phyloP scores from a whole-genome alignment of 331 rosid species.

The Spiraea crenata region DNA sequence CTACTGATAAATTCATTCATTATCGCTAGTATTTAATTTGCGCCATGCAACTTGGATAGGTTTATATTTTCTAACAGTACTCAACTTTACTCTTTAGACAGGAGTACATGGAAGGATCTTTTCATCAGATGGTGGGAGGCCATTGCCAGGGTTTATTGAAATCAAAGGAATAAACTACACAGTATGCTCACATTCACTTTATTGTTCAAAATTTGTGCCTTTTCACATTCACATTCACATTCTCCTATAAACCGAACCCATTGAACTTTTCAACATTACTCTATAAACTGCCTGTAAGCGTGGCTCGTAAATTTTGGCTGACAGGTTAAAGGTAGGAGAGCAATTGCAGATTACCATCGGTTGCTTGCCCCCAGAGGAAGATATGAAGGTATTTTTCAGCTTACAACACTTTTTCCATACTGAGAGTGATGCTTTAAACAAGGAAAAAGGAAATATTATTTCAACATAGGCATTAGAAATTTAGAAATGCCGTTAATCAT shows the following conservation, averaged over 20 bases:
- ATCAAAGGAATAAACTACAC: slow-evolving; percentile 69
- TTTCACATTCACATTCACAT: neutral
- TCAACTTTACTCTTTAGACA: slow-evolving; percentile 48
- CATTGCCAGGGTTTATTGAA: slow-evolving; percentile 59
- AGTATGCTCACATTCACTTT: slow-evolving; percentile 35
- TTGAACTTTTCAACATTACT: slow-evolving; percentile 12
- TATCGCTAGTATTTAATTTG: neutral
- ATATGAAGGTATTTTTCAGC: slow-evolving; percentile 55
- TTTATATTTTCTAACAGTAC: slow-evolving; percentile 13
- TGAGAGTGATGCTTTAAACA: slow-evolving; percentile 1
- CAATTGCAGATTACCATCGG: slow-evolving; percentile 67
- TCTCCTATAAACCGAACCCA: no score
- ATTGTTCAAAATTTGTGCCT: neutral
- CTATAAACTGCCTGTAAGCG: neutral
- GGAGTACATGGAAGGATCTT: slow-evolving; percentile 88
- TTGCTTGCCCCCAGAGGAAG: slow-evolving; percentile 58
- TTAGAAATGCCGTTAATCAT: neutral
- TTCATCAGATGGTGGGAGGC: slow-evolving; percentile 75
- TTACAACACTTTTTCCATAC: neutral
- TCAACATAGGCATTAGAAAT: neutral
- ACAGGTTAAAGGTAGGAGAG: slow-evolving; percentile 60
- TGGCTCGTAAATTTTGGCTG: slow-evolving; percentile 10
- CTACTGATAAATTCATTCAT: neutral
- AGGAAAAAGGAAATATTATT: neutral
- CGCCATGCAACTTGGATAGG: neutral